Evolutionary conservation across 2,329 filamentous ascomycete species (phyloP), one percentile per base, ranked within the genome.

Genomic region (Cordyceps farinosa): DNA sequence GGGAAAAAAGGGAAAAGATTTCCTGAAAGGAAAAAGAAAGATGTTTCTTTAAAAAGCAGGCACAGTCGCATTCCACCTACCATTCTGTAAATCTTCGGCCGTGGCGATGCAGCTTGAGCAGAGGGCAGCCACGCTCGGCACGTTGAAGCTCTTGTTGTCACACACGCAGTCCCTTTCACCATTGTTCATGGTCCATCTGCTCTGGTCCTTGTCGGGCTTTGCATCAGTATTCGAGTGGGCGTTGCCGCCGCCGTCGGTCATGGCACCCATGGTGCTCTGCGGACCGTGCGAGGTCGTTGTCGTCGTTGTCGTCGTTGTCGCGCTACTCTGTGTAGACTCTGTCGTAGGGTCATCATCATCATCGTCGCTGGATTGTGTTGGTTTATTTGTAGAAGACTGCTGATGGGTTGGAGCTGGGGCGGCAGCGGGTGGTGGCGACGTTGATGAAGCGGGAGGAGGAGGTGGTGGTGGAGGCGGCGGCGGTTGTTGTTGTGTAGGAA

Each of bases 101-200:
- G 72, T 66, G 5, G 67, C 61, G 42, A 79, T 75, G 63, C 77
- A 79, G 59, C 76, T 75, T 22, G 76, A 70, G 47, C 77, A 79
- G 9, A 78, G 66, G 1, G 70, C 75, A 6, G 75, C 73, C n/a
- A 79, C 66, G 44, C 69, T 65, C 40, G 72, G 69, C 13, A 79
- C 77, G 52, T 79, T 70, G 58, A 79, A 79, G 66, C 77, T 79
- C 60, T 69, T 66, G 58, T 79, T 78, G 8, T 65, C 57, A 57
- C 77, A 79, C 4, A 77, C 73, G 58, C 77, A 79, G 15, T 70
- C 65, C 58, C 70, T 67, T 62, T 79, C 77, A 1, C 70, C 70
- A 17, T 69, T 67, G 34, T 65, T 65, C 9, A 61, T 55, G 27
- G 48, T 55, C 56, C 30, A 57, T 22, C 66, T 68, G 59, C 64